Base-by-base conservation (phyloP, 306 rosid genomes). In the Arachis stenosperma region DNA sequence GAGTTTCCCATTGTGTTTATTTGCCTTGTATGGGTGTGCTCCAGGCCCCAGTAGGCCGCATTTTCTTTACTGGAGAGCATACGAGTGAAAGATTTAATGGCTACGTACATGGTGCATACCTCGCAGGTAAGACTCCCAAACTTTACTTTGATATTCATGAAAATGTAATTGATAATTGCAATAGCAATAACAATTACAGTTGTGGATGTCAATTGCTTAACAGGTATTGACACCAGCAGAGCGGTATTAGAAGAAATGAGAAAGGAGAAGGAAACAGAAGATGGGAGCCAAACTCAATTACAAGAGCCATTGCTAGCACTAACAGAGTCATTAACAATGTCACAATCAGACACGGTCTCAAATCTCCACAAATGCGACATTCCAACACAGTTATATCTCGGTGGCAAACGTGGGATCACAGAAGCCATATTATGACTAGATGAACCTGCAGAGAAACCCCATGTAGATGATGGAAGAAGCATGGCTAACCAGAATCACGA, bases 31-130 rank as follows among this genome's bases (percentile, higher is more conserved):
- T 48, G 54, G 54, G 40, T 51, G 47, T 37, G 73, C 43, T 68
- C 61, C 88, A 91, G 98, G 87, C 90, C 8, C 97, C 97, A 0
- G 81, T 94, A 5, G 98, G 96, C 54, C 90, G 86, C 61, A 81
- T 94, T 74, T 91, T 84, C 85, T 94, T 94, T 71, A 89, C 89
- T 0, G 97, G 97, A 6, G 98, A 94, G 82, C 98, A 94, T 81
- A 91, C 98, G 0, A 91, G 96, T 59, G 97, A 89, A 79, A 88
- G 73, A 74, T 94, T 85, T 73, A 94, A 81, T 15, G 98, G 98
- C 48, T 94, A 94, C 48, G 98, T 94, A 56, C 98, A 91, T 47
- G 98, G 98, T 13, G 98, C 88, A 76, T 87, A 88, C 83, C 95
- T 94, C 7, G 80, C 98, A 44, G 98, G 96, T 85, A 61, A 69